A percentile compares a stretch with the other conserved stretches of the same genome.
Evolutionary conservation across 140 eudicot species (phyloP).

Genomic region (Senecio squalidus): DNA sequence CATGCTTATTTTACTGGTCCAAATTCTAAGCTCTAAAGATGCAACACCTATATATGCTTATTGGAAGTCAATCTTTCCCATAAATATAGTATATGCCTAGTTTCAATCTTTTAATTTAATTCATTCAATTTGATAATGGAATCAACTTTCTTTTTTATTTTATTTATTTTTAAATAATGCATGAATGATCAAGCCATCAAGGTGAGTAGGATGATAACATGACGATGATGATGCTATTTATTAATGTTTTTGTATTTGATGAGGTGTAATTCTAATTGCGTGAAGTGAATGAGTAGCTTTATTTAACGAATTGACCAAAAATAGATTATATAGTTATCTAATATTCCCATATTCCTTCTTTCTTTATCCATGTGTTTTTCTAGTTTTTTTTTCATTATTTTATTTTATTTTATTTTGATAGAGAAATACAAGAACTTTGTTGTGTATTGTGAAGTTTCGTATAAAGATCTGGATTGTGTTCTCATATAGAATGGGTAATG

Average conservation of each 20-base stretch:
- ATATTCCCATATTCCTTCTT: background rate
- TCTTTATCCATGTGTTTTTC: conserved; percentile 17
- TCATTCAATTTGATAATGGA: background rate
- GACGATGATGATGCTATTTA: background rate
- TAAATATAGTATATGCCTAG: background rate
- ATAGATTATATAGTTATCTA: conserved; percentile 25
- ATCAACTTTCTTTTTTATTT: background rate
- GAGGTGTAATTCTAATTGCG: conserved; percentile 16
- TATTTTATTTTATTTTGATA: background rate
- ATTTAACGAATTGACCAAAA: conserved; percentile 23
- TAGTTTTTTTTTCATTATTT: background rate
- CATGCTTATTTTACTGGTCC: conserved; percentile 20
- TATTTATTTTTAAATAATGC: too few relatives aligned
- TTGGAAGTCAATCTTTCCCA: conserved; percentile 2
- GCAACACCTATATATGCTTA: background rate
- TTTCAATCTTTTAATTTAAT: background rate
- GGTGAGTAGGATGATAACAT: background rate
- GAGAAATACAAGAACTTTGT: too few relatives aligned
- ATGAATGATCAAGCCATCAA: too few relatives aligned
- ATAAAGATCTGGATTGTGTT: too few relatives aligned
- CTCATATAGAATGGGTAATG: too few relatives aligned
- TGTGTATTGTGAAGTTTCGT: too few relatives aligned
- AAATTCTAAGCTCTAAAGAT: background rate
- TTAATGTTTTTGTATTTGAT: background rate
- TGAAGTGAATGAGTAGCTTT: conserved; percentile 16